Percentiles rank a stretch among this genome's conserved stretches.
These are phyloP conservation scores for Diaporthe citrichinensis DNA, from an alignment of 2,329 filamentous ascomycete genomes.

Conservation along the genomic window DNA sequence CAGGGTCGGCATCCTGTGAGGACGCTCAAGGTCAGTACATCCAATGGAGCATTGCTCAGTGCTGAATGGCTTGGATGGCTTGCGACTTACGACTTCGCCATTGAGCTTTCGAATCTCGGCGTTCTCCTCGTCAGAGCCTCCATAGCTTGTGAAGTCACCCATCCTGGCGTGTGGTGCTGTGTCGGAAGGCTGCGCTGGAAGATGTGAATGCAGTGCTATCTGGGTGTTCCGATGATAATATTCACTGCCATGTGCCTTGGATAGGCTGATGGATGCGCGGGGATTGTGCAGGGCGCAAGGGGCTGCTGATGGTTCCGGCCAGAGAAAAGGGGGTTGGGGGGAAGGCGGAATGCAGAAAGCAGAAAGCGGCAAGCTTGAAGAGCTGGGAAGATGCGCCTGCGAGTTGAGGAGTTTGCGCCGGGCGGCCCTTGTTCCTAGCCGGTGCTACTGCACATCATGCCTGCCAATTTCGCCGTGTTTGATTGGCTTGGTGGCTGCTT, in stretches of 20 bases:
- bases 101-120: constrained; percentile 85
- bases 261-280: constrained; percentile 17
- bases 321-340: constrained; percentile 23
- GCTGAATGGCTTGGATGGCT: not conserved
- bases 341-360: constrained; percentile 15
- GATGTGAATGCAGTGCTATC: constrained; percentile 5
- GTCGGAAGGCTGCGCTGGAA: constrained; percentile 34
- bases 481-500: not conserved
- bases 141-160: constrained; percentile 79
- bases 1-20: constrained; percentile 76
- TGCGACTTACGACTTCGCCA: constrained; percentile 77
- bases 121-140: constrained; percentile 84
- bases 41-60: not conserved
- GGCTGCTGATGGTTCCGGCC: constrained; percentile 3
- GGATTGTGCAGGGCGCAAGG: constrained; percentile 5
- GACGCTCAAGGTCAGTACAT: constrained; percentile 33
- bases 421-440: constrained; percentile 30
- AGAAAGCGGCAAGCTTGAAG: constrained; percentile 28
- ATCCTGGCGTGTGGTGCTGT: constrained; percentile 57
- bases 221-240: not conserved
- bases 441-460: constrained; percentile 5
- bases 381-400: constrained; percentile 27
- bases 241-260: constrained; percentile 29
- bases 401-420: constrained; percentile 31
- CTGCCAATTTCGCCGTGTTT: not conserved